phyloP scores from a whole-genome alignment of 257 asterid genomes.

The Echium plantagineum region DNA sequence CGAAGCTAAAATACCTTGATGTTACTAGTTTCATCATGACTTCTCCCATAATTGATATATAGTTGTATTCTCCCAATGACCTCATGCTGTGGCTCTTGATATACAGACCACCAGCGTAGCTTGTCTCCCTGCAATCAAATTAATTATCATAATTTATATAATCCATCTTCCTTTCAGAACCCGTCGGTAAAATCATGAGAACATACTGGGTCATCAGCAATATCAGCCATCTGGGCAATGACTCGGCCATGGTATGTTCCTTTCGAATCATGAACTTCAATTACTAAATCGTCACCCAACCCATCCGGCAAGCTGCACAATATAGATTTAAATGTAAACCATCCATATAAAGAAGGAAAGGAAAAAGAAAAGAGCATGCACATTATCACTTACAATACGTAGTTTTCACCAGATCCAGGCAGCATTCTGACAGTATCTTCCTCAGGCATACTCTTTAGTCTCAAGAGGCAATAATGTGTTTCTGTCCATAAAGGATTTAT shows the following conservation, averaged over 20 bases:
- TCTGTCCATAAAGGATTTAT: conserved; percentile 28
- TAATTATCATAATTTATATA: conserved; percentile 7
- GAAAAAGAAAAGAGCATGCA: not conserved
- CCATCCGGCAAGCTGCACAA: conserved; percentile 79
- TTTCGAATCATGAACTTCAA: conserved; percentile 75
- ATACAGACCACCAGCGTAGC: conserved; percentile 67
- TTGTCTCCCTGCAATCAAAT: conserved; percentile 63
- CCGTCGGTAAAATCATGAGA: conserved; percentile 9
- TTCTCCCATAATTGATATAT: conserved; percentile 53
- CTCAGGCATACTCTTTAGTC: conserved; percentile 72
- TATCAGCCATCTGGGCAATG: conserved; percentile 77
- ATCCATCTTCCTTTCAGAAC: conserved; percentile 1
- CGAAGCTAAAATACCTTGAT: conserved; percentile 36
- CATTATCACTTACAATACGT: conserved; percentile 63
- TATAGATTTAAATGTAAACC: conserved; percentile 10
- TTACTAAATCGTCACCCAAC: conserved; percentile 69
- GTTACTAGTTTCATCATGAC: conserved; percentile 52
- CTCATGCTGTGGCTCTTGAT: conserved; percentile 84
- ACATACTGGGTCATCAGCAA: conserved; percentile 81
- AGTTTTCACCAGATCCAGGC: conserved; percentile 94
- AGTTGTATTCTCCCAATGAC: conserved; percentile 83
- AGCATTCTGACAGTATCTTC: conserved; percentile 78
- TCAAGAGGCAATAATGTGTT: conserved; percentile 66
- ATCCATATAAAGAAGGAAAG: conserved; percentile 7
- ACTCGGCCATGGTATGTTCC: conserved; percentile 71